phyloP scores from a whole-genome alignment of 2,329 filamentous ascomycete species.

The Aspergillus intermedius region DNA sequence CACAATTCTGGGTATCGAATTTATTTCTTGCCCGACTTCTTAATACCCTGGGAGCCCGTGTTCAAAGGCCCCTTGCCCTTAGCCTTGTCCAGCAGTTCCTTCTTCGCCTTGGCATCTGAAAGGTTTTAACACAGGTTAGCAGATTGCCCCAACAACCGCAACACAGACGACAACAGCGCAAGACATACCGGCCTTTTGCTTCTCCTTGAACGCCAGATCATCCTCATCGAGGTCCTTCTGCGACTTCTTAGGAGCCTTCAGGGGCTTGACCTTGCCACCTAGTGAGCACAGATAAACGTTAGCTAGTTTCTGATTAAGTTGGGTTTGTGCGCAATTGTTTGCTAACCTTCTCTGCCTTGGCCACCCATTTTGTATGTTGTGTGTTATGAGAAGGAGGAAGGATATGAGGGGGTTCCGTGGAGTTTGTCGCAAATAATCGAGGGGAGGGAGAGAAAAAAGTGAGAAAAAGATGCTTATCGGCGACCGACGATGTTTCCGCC shows the following conservation, averaged over 20 bases:
- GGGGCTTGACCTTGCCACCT: conserved; percentile 78
- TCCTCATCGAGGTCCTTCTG: conserved; percentile 80
- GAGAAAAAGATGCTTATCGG: conserved; percentile 17
- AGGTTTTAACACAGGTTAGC: background rate
- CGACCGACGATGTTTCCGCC: conserved; percentile 3
- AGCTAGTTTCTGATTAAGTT: background rate
- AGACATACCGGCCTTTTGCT: conserved; percentile 72
- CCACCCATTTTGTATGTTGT: conserved; percentile 52
- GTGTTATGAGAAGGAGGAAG: background rate
- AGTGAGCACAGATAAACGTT: background rate
- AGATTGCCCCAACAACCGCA: background rate
- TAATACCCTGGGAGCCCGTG: conserved; percentile 80
- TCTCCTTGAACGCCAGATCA: conserved; percentile 73
- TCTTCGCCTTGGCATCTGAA: conserved; percentile 74
- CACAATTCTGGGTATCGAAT: conserved; percentile 2
- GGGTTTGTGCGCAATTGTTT: background rate
- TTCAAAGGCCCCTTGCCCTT: conserved; percentile 85
- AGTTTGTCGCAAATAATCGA: background rate
- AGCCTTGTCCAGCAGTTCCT: conserved; percentile 74
- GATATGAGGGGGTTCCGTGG: background rate
- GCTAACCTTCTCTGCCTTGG: conserved; percentile 58
- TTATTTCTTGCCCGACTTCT: conserved; percentile 98
- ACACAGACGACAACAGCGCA: conserved; percentile 3
- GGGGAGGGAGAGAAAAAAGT: conserved; percentile 8
- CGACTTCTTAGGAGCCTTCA: conserved; percentile 85